These are phyloP conservation scores for Annulohypoxylon truncatum DNA, from an alignment of 2,329 filamentous ascomycete genomes.

Conservation along the genomic window DNA sequence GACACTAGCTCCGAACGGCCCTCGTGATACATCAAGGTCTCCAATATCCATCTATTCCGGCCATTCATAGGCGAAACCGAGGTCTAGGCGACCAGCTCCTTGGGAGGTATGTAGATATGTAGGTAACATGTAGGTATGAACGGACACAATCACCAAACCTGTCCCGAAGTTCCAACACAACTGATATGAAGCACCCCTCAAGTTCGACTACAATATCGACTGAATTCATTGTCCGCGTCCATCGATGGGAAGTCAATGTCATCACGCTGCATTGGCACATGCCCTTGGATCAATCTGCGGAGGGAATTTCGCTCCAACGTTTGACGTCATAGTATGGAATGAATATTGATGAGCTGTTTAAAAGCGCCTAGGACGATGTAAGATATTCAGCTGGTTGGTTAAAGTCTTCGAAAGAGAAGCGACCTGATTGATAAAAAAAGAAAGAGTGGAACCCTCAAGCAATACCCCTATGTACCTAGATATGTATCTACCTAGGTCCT, in stretches of 20 bases:
- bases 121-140: conserved; percentile 1
- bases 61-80: not conserved
- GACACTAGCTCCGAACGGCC: conserved; percentile 26
- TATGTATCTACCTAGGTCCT: not conserved
- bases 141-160: conserved; percentile 6
- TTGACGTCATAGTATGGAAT: conserved; percentile 1
- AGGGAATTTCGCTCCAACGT: conserved; percentile 8
- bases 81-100: conserved; percentile 7
- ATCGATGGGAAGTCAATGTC: conserved; percentile 5
- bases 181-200: conserved; percentile 19
- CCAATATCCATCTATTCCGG: conserved; percentile 4
- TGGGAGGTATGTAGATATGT: not conserved
- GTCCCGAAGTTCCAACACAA: conserved; percentile 9
- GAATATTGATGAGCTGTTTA: conserved; percentile 20
- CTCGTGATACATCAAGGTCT: conserved; percentile 24
- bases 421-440: conserved; percentile 31
- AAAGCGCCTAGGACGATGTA: conserved; percentile 11
- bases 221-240: conserved; percentile 4
- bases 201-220: not conserved
- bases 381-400: conserved; percentile 25
- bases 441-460: conserved; percentile 10
- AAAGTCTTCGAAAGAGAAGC: conserved; percentile 2
- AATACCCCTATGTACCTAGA: conserved; percentile 16
- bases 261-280: conserved; percentile 21
- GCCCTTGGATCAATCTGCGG: not conserved